phyloP scores from a whole-genome alignment of 2,329 filamentous ascomycete species.

The Colletotrichum spinosum region DNA sequence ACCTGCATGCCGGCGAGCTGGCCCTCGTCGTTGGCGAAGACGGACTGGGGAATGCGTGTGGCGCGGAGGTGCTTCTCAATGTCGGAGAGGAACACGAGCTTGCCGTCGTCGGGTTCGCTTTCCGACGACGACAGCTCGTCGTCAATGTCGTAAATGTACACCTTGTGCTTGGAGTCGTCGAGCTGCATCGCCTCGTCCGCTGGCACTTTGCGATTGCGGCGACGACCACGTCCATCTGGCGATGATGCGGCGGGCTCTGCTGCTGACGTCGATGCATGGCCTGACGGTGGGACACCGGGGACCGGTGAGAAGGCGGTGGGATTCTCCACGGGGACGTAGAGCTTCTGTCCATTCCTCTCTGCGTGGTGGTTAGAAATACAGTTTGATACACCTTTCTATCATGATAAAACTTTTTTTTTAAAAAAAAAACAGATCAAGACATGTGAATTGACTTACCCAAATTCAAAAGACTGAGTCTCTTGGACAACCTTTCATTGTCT shows the following conservation, averaged over 20 bases:
- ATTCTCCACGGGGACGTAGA: constrained; percentile 74
- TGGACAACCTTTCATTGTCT: constrained; percentile 81
- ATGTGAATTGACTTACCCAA: constrained; percentile 69
- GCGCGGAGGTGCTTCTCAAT: constrained; percentile 83
- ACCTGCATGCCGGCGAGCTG: constrained; percentile 75
- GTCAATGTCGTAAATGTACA: constrained; percentile 93
- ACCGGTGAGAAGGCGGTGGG: constrained; percentile 42
- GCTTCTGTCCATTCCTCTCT: constrained; percentile 73
- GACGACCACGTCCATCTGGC: constrained; percentile 15
- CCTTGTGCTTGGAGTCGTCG: constrained; percentile 86
- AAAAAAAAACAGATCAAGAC: neutral
- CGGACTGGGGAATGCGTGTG: constrained; percentile 75
- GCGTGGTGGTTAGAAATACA: constrained; percentile 42
- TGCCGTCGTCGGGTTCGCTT: constrained; percentile 67
- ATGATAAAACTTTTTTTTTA: constrained; percentile 5
- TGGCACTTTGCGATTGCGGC: constrained; percentile 32
- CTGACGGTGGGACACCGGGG: constrained; percentile 39
- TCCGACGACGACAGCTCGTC: constrained; percentile 79
- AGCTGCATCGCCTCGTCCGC: constrained; percentile 78
- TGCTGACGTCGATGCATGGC: constrained; percentile 36
- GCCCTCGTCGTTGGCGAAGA: constrained; percentile 69
- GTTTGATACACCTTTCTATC: constrained; percentile 4
- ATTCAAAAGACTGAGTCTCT: constrained; percentile 84
- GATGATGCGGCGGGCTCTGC: constrained; percentile 13
- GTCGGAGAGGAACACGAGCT: constrained; percentile 84